Evolutionary conservation across 2,329 filamentous ascomycete species (phyloP).

Genomic region (Apiospora sp.): DNA sequence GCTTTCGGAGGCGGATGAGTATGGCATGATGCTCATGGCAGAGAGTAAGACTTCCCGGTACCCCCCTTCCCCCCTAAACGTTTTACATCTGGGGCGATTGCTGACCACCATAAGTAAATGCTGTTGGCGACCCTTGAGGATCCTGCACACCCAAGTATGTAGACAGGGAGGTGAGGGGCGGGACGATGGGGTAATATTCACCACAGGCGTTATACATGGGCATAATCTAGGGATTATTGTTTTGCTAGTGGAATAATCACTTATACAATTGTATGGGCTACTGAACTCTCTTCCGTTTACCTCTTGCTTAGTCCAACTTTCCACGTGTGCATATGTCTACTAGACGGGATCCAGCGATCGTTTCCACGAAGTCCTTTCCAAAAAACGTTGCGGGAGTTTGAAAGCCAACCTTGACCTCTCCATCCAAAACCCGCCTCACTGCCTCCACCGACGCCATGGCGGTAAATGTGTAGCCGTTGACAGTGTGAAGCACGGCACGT

Average conservation of each 20-base stretch:
- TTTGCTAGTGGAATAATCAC: background rate
- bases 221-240: too few species aligned
- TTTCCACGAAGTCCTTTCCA: slow-evolving; percentile 30
- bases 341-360: slow-evolving; percentile 18
- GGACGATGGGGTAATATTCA: too few species aligned
- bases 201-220: too few species aligned
- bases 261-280: background rate
- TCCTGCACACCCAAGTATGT: background rate
- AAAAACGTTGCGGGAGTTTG: slow-evolving; percentile 34
- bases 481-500: slow-evolving; percentile 32
- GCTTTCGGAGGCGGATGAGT: slow-evolving; percentile 33
- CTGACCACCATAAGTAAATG: background rate
- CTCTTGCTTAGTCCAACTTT: too few species aligned
- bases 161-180: background rate
- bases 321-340: too few species aligned
- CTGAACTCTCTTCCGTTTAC: too few species aligned
- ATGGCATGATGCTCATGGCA: slow-evolving; percentile 32
- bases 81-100: too few species aligned
- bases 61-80: too few species aligned
- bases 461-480: slow-evolving; percentile 37
- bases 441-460: slow-evolving; percentile 31
- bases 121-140: background rate
- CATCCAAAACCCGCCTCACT: slow-evolving; percentile 29
- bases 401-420: slow-evolving; percentile 30
- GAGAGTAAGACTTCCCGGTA: slow-evolving; percentile 31